Evolutionary conservation across 2,329 filamentous ascomycete genomes (phyloP), one percentile per base, ranked within the genome.

Genomic region (Trichoderma aggressivum): DNA sequence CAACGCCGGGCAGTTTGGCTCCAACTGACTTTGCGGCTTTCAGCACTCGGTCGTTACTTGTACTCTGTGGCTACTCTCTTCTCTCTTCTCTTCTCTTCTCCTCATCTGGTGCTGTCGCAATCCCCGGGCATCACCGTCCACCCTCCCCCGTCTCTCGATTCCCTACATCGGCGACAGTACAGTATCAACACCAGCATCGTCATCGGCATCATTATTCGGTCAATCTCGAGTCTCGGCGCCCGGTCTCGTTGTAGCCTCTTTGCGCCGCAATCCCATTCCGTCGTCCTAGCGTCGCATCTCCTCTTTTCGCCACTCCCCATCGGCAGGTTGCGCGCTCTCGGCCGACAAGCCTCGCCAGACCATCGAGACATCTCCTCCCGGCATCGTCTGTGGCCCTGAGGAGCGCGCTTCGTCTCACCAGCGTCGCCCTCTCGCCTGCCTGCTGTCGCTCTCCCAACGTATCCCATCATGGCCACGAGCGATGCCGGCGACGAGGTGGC

Each of bases 391-490:
- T 16, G 55, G 28, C 55, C 26, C 30, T 61, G 63, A 59, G 55
- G 55, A 68, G 56, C 16, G 70, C 70, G 39, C 62, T 55, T 56
- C 70, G 21, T 58, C 70, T 68, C 34, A 18, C 58, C 58, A 26
- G 24, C 43, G 56, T 68, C 56, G 64, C 65, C 62, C 30, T 70
- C 55, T 69, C 63, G 59, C 26, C 43, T 28, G 67, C 72, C 70
- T 61, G 43, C 65, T 50, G 14, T 56, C 30, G 65, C 65, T 60
- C 65, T 26, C 16, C 10, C n/a, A 50, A 18, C 36, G 5, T 50
- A 32, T 59, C 39, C 65, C 72, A 76, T 71, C 77, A 84, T 84
- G 82, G 78, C 79, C 72, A 77, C 78, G 73, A 75, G 77, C 75
- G 75, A 76, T 75, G 76, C 74, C 74, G 75, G 76, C 76, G 75